Base-by-base conservation (phyloP, 441 rosid genomes). In the Theobroma grandiflorum region DNA sequence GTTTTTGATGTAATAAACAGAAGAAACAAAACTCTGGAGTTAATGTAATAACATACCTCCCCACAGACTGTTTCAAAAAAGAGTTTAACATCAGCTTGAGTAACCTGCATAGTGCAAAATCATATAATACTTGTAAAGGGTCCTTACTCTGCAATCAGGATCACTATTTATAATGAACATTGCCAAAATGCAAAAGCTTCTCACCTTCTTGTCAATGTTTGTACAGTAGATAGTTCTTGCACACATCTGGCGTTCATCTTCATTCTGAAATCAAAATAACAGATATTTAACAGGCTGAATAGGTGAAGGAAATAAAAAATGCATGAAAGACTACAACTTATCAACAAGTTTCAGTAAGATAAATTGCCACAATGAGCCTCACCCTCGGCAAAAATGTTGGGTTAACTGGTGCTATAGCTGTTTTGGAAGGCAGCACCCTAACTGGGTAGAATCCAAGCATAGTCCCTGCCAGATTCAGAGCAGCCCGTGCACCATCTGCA, bases 381-480 rank as follows among this genome's bases (percentile, higher is more conserved):
- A 95, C 99, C 95, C 97, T 91, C 1, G 99, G 98, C 89, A 95
- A 87, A 86, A 94, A 91, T 14, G 96, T 94, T 14, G 98, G 99
- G 82, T 95, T 95, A 79, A 94, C 99, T 14, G 98, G 99, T 59
- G 98, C 98, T 79, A 94, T 95, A 77, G 99, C 99, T n/a, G 99
- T 94, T 88, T 94, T 94, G 2, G 98, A 95, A 33, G 99, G 99
- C 83, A 92, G 89, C 82, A 95, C 97, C 80, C 89, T 89, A 38
- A 95, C 95, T 9, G 95, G 99, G 79, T 94, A 95, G 86, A 85
- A 95, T 77, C 99, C 99, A 62, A 95, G 91, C 92, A 94, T 84
- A 4, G 96, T 94, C 66, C 98, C 99, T 0, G 97, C 89, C 71
- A 95, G 85, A 80, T 74, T 90, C 74, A 94, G 63, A 31, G 98